Base-by-base conservation (phyloP, 2,329 filamentous ascomycete species). In the Plectosphaerella cucumerina region DNA sequence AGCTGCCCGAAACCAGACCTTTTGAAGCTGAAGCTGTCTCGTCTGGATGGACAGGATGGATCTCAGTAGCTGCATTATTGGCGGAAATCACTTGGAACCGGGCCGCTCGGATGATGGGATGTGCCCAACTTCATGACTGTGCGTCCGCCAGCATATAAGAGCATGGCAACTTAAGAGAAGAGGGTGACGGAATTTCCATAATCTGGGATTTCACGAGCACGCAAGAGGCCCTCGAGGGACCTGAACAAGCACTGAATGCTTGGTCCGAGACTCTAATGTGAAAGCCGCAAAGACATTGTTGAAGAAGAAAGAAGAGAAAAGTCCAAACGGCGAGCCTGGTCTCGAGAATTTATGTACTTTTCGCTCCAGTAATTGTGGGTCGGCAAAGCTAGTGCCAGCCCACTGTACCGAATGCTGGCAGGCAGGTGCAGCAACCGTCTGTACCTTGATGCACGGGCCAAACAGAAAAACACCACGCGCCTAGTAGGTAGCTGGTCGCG, bases 251-350 rank as follows among this genome's bases (percentile, higher is more conserved):
- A 97, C 81, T 90, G 89, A 92, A 68, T 68, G 84, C 88, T 84
- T 89, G 84, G 85, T 88, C 88, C 92, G 93, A 95, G 94, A 99
- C 94, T 99, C 94, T 97, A 97, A 93, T 89, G 89, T 89, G 84
- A 86, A 88, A 86, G 90, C 86, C 85, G 78, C 82, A 47, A 47
- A 47, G 84, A 90, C 85, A 90, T 89, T 93, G 77, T 79, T 72
- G 76, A 74, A 70, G 70, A 76, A 71, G 69, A 72, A 73, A 77
- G 73, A 72, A 69, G 69, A 64, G 69, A 65, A 65, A 65, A 55
- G 60, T 8, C 26, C 8, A 9, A 31, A 31, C 26, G 26, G 12
- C 9, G 26, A 31, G 26, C 4, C 26, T 31, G 26, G 8, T 11
- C 26, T 31, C 26, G 26, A 31, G 26, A 31, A 31, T 31, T 31